Conservation (phyloP, 23 red algal genomes). For the Agarophyton chilense region DNA sequence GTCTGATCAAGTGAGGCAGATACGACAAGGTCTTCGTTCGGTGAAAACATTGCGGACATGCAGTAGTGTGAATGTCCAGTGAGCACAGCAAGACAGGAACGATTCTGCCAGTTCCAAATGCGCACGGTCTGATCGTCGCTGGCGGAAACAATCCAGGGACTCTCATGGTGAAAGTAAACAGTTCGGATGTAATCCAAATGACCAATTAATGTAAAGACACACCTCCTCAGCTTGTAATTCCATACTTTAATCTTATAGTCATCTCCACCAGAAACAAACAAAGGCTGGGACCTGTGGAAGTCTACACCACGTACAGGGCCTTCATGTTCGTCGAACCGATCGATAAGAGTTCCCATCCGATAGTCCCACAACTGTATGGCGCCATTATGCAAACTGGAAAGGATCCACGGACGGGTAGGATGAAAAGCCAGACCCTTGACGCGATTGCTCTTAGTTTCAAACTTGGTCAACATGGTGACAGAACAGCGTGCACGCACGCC, state of each 20-base stretch:
- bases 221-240: slow-evolving; percentile 98
- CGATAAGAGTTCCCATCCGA: slow-evolving; percentile 95
- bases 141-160: slow-evolving; percentile 99
- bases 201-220: slow-evolving; percentile 94
- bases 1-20: slow-evolving; percentile 98
- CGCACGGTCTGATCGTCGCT: slow-evolving; percentile 99
- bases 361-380: slow-evolving; percentile 98
- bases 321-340: slow-evolving; percentile 97
- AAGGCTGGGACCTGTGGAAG: slow-evolving; percentile 94
- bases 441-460: slow-evolving; percentile 96
- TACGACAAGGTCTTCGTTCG: slow-evolving; percentile 93
- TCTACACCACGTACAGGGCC: slow-evolving; percentile 95
- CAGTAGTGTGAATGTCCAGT: slow-evolving; percentile 98
- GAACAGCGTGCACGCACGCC: slow-evolving; percentile 9
- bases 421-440: slow-evolving; percentile 99
- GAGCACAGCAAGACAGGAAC: slow-evolving; percentile 92
- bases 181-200: slow-evolving; percentile 99
- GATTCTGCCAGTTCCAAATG: slow-evolving; percentile 99
- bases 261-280: slow-evolving; percentile 99
- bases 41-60: slow-evolving; percentile 96
- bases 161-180: slow-evolving; percentile 98
- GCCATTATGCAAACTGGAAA: slow-evolving; percentile 94
- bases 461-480: slow-evolving; percentile 89
- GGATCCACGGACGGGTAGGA: slow-evolving; percentile 95
- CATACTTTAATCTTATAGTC: slow-evolving; percentile 99